Evolutionary conservation across 257 asterid species (phyloP), one percentile per base, ranked within the genome.

Genomic region (Przewalskia tangutica): DNA sequence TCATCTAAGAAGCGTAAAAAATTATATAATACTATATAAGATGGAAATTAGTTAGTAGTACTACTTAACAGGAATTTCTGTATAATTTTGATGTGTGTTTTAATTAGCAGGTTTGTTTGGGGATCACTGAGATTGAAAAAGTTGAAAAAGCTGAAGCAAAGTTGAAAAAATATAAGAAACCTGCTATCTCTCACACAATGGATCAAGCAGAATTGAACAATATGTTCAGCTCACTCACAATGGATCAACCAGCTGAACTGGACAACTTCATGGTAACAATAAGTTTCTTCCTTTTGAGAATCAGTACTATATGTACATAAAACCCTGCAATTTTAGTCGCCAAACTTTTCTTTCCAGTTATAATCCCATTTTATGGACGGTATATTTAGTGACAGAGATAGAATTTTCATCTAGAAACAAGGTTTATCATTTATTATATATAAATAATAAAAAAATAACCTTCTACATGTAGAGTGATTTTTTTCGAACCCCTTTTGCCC

Each of bases 251-350:
- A 20, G 94, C 76, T 66, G 76, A 89, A 84, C 77, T 90, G 84
- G 94, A 89, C 85, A 86, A 85, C 63, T 90, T 90, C 60, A 90
- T 90, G 94, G 32, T 27, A 27, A 27, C 32, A 27, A 27, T 27
- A 27, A 27, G 10, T 23, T 7, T 27, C 17, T 16, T 54, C 44
- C 32, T 7, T 65, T 38, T 11, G 46, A 23, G 32, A 76, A 79
- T 78, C 32, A 55, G 7, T 58, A 13, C 6, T 16, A 27, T 23
- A 9, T 59, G 11, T 7, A 10, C 16, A 79, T 55, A 13, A 20
- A 16, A 38, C 4, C 32, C 42, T 38, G 42, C 42, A 38, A 38
- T 27, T 27, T 27, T 27, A 27, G 32, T 27, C 32, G 32, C 32
- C 32, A 27, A 27, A 27, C 5, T 3, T 38, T 40, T 27, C 32